phyloP scores from a whole-genome alignment of 2,329 filamentous ascomycete genomes.

The Teratosphaeria destructans region DNA sequence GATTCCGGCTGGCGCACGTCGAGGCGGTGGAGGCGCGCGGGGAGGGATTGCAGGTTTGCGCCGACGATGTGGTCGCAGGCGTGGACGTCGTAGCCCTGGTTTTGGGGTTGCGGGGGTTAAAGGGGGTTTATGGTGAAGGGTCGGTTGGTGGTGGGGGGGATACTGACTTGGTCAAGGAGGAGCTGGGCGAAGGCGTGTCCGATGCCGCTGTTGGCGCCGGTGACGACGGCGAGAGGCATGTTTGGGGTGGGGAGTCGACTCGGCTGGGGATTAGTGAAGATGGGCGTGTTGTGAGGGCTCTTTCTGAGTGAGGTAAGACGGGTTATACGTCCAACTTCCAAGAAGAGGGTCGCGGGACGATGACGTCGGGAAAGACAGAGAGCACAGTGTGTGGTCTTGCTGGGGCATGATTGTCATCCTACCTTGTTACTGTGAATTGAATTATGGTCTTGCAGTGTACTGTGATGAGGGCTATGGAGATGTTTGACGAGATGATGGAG shows the following conservation, averaged over 20 bases:
- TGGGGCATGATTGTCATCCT: no score
- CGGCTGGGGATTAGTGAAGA: no score
- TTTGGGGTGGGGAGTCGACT: neutral
- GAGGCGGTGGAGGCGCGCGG: slow-evolving; percentile 19
- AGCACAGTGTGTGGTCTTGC: no score
- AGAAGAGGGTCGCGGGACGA: no score
- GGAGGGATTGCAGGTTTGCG: slow-evolving; percentile 22
- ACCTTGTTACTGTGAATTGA: no score
- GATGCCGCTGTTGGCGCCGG: slow-evolving; percentile 3
- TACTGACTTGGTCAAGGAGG: slow-evolving; percentile 2
- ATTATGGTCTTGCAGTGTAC: no score
- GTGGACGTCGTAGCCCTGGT: slow-evolving; percentile 24
- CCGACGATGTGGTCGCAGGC: slow-evolving; percentile 23
- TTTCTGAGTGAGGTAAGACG: no score
- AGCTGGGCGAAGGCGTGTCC: slow-evolving; percentile 4
- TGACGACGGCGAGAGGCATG: slow-evolving; percentile 3
- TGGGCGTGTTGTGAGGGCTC: no score
- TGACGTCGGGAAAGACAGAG: no score
- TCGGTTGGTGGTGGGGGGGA: neutral
- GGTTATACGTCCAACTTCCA: no score
- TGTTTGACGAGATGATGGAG: no score
- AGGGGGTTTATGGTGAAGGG: neutral
- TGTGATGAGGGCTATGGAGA: no score
- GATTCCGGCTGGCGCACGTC: slow-evolving; percentile 27
- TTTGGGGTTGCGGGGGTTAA: neutral